Conservation (phyloP, 257 asterid genomes). For the Ophiorrhiza pumila region DNA sequence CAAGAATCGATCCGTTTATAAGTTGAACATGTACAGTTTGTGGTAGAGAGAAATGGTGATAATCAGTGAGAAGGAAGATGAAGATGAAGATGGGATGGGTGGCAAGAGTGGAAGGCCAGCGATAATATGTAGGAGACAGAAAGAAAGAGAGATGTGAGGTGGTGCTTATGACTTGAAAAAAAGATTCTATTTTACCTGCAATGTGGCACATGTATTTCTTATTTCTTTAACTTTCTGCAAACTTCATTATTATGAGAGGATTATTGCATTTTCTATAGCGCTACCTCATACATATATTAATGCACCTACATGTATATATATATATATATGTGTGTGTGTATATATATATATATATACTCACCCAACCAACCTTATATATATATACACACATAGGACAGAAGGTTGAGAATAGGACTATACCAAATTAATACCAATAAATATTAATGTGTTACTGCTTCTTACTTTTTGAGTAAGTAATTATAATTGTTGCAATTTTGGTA, state of each 20-base stretch:
- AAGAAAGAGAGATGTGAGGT: constrained; percentile 41
- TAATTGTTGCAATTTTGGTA: background rate
- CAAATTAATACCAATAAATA: too few relatives aligned
- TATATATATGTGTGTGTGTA: too few relatives aligned
- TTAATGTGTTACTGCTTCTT: too few relatives aligned
- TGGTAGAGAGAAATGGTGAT: constrained; percentile 11
- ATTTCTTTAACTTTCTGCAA: background rate
- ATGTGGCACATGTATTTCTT: constrained; percentile 26
- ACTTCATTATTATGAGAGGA: too few relatives aligned
- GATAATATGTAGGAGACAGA: constrained; percentile 39
- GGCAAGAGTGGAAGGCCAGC: constrained; percentile 76
- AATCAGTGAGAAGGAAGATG: constrained; percentile 12
- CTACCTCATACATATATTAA: too few relatives aligned
- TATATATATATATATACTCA: too few relatives aligned
- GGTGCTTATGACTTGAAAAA: constrained; percentile 39
- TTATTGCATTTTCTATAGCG: background rate
- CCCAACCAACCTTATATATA: too few relatives aligned
- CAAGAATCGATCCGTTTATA: background rate
- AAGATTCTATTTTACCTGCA: constrained; percentile 39
- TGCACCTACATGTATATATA: too few relatives aligned
- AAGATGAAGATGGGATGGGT: constrained; percentile 36
- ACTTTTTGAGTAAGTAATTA: background rate
- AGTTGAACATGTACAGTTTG: too few relatives aligned
- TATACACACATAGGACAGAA: too few relatives aligned
- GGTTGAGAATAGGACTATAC: too few relatives aligned